phyloP scores from a whole-genome alignment of 2,329 filamentous ascomycete species.

The Chaetothyriales sp. region DNA sequence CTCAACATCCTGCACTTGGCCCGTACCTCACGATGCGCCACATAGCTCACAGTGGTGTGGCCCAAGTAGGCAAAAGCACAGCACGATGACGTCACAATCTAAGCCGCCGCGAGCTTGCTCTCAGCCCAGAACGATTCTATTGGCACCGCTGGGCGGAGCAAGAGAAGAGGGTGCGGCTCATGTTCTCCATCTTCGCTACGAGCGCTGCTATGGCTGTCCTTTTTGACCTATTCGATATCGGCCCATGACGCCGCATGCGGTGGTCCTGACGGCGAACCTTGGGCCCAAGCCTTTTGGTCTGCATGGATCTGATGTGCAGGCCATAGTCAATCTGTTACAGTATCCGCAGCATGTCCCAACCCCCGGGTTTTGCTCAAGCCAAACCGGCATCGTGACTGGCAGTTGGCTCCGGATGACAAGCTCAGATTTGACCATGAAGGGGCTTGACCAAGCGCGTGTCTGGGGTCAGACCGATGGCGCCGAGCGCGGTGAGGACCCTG shows the following conservation, averaged over 20 bases:
- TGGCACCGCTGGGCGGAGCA: slow-evolving; percentile 59
- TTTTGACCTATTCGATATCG: slow-evolving; percentile 50
- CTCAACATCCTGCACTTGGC: slow-evolving; percentile 44
- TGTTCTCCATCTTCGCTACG: slow-evolving; percentile 51
- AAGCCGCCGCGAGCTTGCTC: slow-evolving; percentile 33
- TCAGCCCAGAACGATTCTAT: slow-evolving; percentile 42
- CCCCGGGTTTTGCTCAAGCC: slow-evolving; percentile 50
- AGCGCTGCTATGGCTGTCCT: slow-evolving; percentile 56
- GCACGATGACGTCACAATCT: slow-evolving; percentile 50
- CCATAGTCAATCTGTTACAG: slow-evolving; percentile 45
- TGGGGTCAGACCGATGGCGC: slow-evolving; percentile 53
- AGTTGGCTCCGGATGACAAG: slow-evolving; percentile 44
- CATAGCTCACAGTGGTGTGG: too few species aligned
- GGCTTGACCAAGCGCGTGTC: slow-evolving; percentile 46
- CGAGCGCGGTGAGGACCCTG: slow-evolving; percentile 52
- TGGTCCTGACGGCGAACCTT: slow-evolving; percentile 44
- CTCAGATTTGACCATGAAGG: slow-evolving; percentile 47
- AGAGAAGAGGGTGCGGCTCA: slow-evolving; percentile 52
- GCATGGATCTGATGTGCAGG: slow-evolving; percentile 42
- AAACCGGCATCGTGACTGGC: slow-evolving; percentile 40
- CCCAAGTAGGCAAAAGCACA: too few species aligned
- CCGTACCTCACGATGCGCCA: slow-evolving; percentile 30
- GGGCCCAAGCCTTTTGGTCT: slow-evolving; percentile 53
- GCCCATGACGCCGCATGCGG: slow-evolving; percentile 64
- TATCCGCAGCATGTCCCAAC: slow-evolving; percentile 43